Base-by-base conservation (phyloP, 768 basidiomycete species). In the Hirschioporus abietinus region DNA sequence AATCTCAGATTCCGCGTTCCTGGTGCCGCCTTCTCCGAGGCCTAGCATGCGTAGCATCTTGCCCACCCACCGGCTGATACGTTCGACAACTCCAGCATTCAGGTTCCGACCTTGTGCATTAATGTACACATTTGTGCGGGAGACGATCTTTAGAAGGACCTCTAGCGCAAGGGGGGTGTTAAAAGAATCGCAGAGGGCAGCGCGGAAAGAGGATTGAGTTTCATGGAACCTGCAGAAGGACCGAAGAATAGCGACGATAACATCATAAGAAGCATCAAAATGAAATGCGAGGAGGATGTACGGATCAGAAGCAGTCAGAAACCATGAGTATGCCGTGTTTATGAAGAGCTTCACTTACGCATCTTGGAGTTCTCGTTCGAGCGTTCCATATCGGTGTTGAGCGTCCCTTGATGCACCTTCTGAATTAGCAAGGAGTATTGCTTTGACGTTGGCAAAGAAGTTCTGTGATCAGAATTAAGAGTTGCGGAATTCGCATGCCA, bases 101-200 rank as follows among this genome's bases (percentile, higher is more conserved):
- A 86, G 74, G 30, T 80, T 77, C 70, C 82, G 86, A 36, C 84
- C 83, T 52, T 84, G 86, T 35, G 84, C 72, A 65, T 87, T 91
- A 71, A 99, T 87, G 79, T 99, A 99, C 35, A 94, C 82, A 76
- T 98, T 98, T 7, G 92, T 88, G 60, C 86, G 83, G 3, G 92
- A 91, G 60, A 98, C 87, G 42, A 99, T 81, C 67, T 95, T 90
- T 15, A 91, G 84, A 20, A 99, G 78, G 66, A 87, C 79, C 71
- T 85, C 83, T 25, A 99, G 76, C 0, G 95, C 96, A 20, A 80
- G 83, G 1, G 95, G 94, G 0, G 97, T 99, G 75, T 99, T 96
- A 83, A 99, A 97, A 0, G 96, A 98, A 76, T 99, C 96, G 77
- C 92, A 96, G 61, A 99, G 87, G 0, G 95, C 92, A 15, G 79